phyloP scores from a whole-genome alignment of 352 stramenopile species.

The Phytopythium litorale region DNA sequence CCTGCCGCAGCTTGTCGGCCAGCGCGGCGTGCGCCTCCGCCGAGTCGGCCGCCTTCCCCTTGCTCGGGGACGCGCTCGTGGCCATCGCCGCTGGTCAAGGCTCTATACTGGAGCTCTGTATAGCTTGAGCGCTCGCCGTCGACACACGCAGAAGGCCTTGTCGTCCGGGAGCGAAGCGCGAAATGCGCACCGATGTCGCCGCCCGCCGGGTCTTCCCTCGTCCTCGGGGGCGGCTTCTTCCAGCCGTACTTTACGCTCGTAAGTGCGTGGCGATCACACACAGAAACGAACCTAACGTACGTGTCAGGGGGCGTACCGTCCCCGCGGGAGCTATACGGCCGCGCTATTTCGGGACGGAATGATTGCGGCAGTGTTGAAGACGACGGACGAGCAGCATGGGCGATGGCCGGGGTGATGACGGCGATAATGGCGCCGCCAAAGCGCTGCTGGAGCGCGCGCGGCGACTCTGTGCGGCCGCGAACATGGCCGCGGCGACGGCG shows the following conservation, averaged over 20 bases:
- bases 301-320: neutral
- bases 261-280: constrained; percentile 4
- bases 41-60: neutral
- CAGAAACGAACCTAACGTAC: constrained; percentile 1
- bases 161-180: neutral
- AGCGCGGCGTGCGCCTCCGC: constrained; percentile 8
- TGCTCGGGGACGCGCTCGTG: neutral
- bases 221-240: constrained; percentile 1
- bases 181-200: neutral
- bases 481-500: neutral
- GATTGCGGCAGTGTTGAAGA: constrained; percentile 4
- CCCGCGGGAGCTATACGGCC: neutral
- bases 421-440: neutral
- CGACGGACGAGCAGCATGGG: constrained; percentile 1
- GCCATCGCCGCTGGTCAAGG: neutral
- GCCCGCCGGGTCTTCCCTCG: neutral
- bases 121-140: too few species aligned
- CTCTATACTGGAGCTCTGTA: too few species aligned
- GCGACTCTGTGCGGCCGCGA: constrained; percentile 31
- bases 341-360: neutral
- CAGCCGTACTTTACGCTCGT: neutral
- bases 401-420: constrained; percentile 10
- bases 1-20: constrained; percentile 56
- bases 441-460: constrained; percentile 45
- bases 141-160: too few species aligned